Base-by-base conservation (phyloP, 2,329 filamentous ascomycete species). In the Alternaria longipes region DNA sequence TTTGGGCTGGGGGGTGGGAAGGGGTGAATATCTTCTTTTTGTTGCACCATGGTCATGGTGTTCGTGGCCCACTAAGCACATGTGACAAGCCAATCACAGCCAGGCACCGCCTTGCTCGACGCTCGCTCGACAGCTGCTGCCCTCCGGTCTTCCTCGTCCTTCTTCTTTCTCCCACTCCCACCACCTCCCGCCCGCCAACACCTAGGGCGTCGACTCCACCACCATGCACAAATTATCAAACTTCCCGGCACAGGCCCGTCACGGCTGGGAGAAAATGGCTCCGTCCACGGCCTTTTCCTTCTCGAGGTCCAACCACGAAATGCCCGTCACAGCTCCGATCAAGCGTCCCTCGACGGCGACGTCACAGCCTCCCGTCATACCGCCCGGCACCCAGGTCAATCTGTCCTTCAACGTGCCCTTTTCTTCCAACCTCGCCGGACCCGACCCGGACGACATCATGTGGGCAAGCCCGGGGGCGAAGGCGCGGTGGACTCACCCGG, bases 331-430 rank as follows among this genome's bases (percentile, higher is more conserved):
- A 69, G 81, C 84, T 66, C 81, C 84, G 61, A 79, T 86, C 74
- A 88, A 88, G 79, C 86, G 87, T 78, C 84, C 76, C 74, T 85
- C 73, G 76, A 83, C 82, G 20, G 82, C 78, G 11, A 72, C 72
- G 22, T 73, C 75, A 9, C 68, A 74, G 50, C 80, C 89, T 72
- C 89, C 91, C 68, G 88, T 90, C 60, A 89, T 90, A 67, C 84
- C 90, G 65, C 86, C 90, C 75, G 91, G 94, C 78, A 85, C 90
- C 54, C 89, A 89, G 68, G 92, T 98, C 80, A 93, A 96, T 80
- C 90, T 97, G 79, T 94, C 93, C 67, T 98, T 99, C 89, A 98
- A 97, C 78, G 91, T 99, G 50, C 95, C 95, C 63, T 97, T 98
- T 81, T 90, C 93, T 70, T 97, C 92, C 66, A 94, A 94, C 74